Conservation (phyloP, 2,329 filamentous ascomycete genomes). For the Cladosporium velox region DNA sequence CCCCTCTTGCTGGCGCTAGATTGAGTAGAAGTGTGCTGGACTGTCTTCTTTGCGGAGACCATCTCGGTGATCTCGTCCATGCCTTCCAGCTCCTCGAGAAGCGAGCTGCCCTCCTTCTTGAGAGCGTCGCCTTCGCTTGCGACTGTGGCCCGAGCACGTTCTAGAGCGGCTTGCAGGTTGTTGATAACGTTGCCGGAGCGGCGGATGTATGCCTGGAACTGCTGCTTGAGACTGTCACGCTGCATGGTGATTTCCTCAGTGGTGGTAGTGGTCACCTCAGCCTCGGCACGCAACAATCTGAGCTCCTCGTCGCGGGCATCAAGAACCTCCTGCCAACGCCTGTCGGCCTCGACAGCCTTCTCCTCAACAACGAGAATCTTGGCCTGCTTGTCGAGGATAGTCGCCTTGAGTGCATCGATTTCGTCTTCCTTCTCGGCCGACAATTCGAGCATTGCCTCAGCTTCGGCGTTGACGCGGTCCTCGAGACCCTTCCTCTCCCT, state of each 20-base stretch:
- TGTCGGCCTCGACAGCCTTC: constrained; percentile 41
- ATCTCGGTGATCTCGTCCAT: constrained; percentile 29
- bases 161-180: constrained; percentile 36
- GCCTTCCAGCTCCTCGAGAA: constrained; percentile 31
- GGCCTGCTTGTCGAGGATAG: constrained; percentile 37
- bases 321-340: constrained; percentile 44
- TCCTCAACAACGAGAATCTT: constrained; percentile 37
- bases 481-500: constrained; percentile 36
- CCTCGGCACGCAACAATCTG: constrained; percentile 33
- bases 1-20: constrained; percentile 21
- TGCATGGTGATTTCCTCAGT: constrained; percentile 29
- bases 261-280: constrained; percentile 28
- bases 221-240: constrained; percentile 32
- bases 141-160: constrained; percentile 28
- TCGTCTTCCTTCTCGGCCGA: constrained; percentile 37
- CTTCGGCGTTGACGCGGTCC: constrained; percentile 39
- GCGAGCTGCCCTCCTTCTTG: constrained; percentile 22
- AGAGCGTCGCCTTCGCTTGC: constrained; percentile 30
- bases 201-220: constrained; percentile 39
- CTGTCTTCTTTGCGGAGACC: constrained; percentile 23
- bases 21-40: constrained; percentile 2
- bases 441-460: constrained; percentile 39
- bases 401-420: constrained; percentile 34
- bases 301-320: constrained; percentile 43
- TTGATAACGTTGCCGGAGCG: constrained; percentile 38